A percentile compares a stretch with the other conserved stretches of the same genome.
These are phyloP conservation scores for Diaporthe humulicola DNA, from an alignment of 2,329 filamentous ascomycete species.

Conservation along the genomic window DNA sequence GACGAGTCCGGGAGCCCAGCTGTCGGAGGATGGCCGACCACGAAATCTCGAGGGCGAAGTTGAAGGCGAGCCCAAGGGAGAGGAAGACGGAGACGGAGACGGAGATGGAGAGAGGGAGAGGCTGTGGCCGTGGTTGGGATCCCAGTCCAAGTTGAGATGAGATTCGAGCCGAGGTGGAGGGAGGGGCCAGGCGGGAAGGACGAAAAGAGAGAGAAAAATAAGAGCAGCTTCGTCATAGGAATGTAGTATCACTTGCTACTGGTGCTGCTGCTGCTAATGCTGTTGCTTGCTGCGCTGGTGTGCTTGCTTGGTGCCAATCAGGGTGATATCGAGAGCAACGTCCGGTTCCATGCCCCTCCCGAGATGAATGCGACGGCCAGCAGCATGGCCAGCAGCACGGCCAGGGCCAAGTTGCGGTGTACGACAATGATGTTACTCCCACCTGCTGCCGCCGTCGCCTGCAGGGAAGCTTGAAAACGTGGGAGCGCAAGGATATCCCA, in stretches of 20 bases:
- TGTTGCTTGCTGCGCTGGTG: neutral
- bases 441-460: slow-evolving; percentile 4
- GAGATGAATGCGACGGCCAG: slow-evolving; percentile 25
- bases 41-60: neutral
- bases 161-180: neutral
- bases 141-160: neutral
- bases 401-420: slow-evolving; percentile 30
- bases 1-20: slow-evolving; percentile 8
- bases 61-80: neutral
- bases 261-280: neutral
- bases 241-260: slow-evolving; percentile 7
- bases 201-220: neutral
- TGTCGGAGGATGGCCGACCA: slow-evolving; percentile 27
- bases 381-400: neutral
- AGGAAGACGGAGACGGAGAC: neutral
- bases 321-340: slow-evolving; percentile 17
- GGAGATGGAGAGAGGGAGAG: neutral
- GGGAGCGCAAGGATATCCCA: slow-evolving; percentile 31
- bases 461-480: slow-evolving; percentile 30
- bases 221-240: slow-evolving; percentile 27
- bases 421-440: neutral
- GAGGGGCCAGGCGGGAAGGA: neutral
- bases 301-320: slow-evolving; percentile 2
- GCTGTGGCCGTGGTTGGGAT: neutral
- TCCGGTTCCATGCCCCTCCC: neutral